Percentiles rank a stretch among this genome's conserved stretches.
Conservation (phyloP, 2,329 filamentous ascomycete species). For the Fusarium circinatum region DNA sequence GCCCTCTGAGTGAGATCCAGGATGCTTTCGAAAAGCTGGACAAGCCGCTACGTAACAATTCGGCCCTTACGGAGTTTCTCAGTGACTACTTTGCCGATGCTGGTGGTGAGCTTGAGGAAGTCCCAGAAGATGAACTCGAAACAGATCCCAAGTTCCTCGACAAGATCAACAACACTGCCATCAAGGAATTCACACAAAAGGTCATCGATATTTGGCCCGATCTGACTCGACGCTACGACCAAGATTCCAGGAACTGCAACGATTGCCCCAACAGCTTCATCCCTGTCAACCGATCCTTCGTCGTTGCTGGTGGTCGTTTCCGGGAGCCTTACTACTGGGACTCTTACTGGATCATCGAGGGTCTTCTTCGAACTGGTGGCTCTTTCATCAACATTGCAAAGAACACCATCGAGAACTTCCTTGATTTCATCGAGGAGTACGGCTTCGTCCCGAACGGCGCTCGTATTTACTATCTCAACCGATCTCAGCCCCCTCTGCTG, state of each 20-base stretch:
- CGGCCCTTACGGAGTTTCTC: constrained; percentile 70
- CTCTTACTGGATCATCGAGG: constrained; percentile 75
- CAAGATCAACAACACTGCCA: constrained; percentile 65
- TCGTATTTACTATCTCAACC: constrained; percentile 74
- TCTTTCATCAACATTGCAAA: constrained; percentile 70
- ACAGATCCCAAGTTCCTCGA: constrained; percentile 69
- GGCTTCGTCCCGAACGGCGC: constrained; percentile 76
- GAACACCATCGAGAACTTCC: constrained; percentile 76
- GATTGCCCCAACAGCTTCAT: constrained; percentile 73
- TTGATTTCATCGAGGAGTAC: constrained; percentile 71
- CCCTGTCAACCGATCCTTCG: constrained; percentile 73
- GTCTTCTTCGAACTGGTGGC: constrained; percentile 71
- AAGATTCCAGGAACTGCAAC: constrained; percentile 62
- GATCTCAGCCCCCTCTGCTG: constrained; percentile 73
- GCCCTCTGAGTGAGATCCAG: constrained; percentile 68
- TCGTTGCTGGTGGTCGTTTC: constrained; percentile 78
- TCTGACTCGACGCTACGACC: constrained; percentile 68
- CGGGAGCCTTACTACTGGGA: constrained; percentile 79
- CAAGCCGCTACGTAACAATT: constrained; percentile 71
- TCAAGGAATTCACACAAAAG: constrained; percentile 69
- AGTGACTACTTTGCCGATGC: constrained; percentile 70
- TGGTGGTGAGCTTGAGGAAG: constrained; percentile 68
- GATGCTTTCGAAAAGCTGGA: constrained; percentile 68
- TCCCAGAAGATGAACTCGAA: constrained; percentile 61
- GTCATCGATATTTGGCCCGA: constrained; percentile 78